Evolutionary conservation across 495 filamentous ascomycete species (phyloP).

Genomic region (Halenospora varia): DNA sequence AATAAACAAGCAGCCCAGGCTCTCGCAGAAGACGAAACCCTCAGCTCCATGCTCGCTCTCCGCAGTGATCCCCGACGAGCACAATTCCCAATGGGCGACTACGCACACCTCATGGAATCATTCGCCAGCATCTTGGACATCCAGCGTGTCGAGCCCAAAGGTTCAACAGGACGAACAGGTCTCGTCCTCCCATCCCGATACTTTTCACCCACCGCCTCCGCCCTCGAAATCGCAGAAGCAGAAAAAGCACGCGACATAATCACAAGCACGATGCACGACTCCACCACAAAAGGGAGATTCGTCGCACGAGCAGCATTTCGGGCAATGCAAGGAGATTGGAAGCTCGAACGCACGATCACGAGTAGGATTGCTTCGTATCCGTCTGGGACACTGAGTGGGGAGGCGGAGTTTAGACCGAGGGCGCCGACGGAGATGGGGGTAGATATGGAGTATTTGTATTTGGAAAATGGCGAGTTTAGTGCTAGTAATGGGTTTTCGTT

Average conservation of each 20-base stretch:
- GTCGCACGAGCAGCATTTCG: constrained; percentile 64
- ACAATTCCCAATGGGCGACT: constrained; percentile 81
- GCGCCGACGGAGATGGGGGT: constrained; percentile 37
- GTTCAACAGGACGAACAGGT: constrained; percentile 22
- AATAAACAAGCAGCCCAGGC: constrained; percentile 9
- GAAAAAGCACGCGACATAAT: constrained; percentile 6
- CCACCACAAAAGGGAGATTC: constrained; percentile 30
- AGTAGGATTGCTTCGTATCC: constrained; percentile 46
- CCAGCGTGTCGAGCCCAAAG: constrained; percentile 18
- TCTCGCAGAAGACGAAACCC: constrained; percentile 34
- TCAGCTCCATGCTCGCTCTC: constrained; percentile 38
- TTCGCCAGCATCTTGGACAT: constrained; percentile 54
- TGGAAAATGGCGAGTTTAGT: constrained; percentile 57
- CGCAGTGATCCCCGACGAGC: constrained; percentile 35
- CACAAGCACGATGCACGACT: constrained; percentile 9
- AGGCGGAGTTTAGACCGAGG: constrained; percentile 59
- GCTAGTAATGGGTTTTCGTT: constrained; percentile 43
- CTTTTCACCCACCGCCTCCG: constrained; percentile 6
- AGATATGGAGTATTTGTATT: constrained; percentile 59
- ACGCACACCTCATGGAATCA: constrained; percentile 71
- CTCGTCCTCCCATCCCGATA: constrained; percentile 23
- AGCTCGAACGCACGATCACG: constrained; percentile 43
- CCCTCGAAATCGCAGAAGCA: constrained; percentile 3
- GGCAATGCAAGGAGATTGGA: constrained; percentile 72
- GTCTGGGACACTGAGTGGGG: constrained; percentile 57